phyloP scores from a whole-genome alignment of 192 early-diverging fungal genomes.

The Pilaira anomala region DNA sequence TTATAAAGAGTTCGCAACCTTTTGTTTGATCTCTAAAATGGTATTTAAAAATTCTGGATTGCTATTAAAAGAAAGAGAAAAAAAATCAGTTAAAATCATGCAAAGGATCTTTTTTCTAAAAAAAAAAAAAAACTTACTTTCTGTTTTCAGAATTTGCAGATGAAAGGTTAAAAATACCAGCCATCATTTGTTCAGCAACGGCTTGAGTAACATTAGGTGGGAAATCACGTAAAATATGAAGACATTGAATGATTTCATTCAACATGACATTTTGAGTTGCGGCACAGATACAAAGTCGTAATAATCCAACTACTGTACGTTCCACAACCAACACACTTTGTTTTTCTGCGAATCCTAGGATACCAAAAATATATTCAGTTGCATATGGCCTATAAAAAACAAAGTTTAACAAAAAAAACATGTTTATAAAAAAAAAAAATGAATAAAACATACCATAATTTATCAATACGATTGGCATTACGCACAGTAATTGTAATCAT shows the following conservation, averaged over 20 bases:
- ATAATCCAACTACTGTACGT: conserved; percentile 70
- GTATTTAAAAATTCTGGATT: conserved; percentile 33
- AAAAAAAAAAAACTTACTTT: conserved; percentile 20
- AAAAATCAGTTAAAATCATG: neutral
- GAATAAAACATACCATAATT: conserved; percentile 48
- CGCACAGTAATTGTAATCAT: conserved; percentile 72
- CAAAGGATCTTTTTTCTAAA: too few relatives aligned
- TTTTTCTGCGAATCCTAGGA: conserved; percentile 63
- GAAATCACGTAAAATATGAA: conserved; percentile 53
- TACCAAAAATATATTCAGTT: conserved; percentile 65
- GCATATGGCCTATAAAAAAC: conserved; percentile 59
- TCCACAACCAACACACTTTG: conserved; percentile 70
- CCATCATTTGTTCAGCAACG: conserved; percentile 77
- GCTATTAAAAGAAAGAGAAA: conserved; percentile 11
- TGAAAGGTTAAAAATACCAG: conserved; percentile 62
- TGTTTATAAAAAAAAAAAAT: neutral
- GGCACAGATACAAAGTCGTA: conserved; percentile 66
- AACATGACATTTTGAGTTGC: conserved; percentile 55
- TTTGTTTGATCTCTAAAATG: conserved; percentile 33
- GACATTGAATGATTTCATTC: conserved; percentile 47
- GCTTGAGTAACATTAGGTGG: conserved; percentile 57
- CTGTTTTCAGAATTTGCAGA: conserved; percentile 32
- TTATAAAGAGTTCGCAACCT: conserved; percentile 25
- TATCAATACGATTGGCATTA: conserved; percentile 69
- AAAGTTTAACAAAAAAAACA: conserved; percentile 31